Evolutionary conservation across 768 basidiomycete species (phyloP).

Genomic region (Kwoniella sp.): DNA sequence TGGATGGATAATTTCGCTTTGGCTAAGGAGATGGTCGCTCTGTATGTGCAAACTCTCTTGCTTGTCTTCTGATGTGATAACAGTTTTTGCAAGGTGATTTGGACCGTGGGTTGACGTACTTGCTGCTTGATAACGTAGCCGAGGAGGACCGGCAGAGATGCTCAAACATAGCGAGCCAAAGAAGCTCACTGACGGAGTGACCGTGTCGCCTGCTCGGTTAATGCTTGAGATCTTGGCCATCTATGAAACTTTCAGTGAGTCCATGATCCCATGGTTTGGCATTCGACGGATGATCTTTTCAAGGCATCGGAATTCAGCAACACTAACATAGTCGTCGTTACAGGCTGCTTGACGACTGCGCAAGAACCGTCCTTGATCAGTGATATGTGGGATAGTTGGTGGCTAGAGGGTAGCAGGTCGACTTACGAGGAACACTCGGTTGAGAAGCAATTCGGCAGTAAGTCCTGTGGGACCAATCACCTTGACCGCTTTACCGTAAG

Average conservation of each 20-base stretch:
- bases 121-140: constrained; percentile 24
- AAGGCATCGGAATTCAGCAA: too few relatives aligned
- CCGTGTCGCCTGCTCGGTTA: constrained; percentile 56
- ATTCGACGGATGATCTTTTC: too few relatives aligned
- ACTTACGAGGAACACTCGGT: constrained; percentile 58
- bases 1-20: constrained; percentile 58
- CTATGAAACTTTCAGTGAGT: constrained; percentile 58
- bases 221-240: constrained; percentile 59
- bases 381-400: constrained; percentile 57
- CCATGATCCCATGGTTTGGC: too few relatives aligned
- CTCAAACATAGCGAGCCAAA: constrained; percentile 44
- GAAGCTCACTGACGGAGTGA: constrained; percentile 45
- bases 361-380: constrained; percentile 56
- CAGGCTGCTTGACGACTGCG: constrained; percentile 57
- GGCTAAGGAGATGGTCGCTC: constrained; percentile 57
- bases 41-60: constrained; percentile 47
- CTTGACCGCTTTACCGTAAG: not conserved
- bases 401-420: constrained; percentile 55
- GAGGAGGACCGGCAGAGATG: constrained; percentile 59
- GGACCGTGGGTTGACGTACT: not conserved
- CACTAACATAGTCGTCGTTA: constrained; percentile 19
- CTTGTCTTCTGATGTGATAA: not conserved
- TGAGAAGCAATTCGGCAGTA: constrained; percentile 60
- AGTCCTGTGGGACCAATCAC: constrained; percentile 13
- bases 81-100: not conserved